Evolutionary conservation across 164 flowering plant species (phyloP), one percentile per base, ranked within the genome.

Genomic region (Annona squamosa): DNA sequence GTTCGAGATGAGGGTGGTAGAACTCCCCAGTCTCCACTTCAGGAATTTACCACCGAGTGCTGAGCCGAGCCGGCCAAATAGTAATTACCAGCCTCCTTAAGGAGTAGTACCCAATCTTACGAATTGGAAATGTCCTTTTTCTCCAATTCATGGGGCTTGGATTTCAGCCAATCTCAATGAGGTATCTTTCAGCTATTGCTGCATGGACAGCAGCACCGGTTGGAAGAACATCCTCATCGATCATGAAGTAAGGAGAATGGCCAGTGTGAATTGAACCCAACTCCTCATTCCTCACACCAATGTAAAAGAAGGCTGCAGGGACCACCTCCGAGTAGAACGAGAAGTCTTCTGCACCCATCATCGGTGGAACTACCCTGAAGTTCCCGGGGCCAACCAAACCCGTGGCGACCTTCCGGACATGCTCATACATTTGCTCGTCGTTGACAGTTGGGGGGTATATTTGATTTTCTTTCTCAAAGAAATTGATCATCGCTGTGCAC

Each of bases 321-420:
- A 92, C 77, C n/a, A 74, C 80, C 76, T 88, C 79, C 0, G 96
- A 77, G 79, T 87, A 95, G 81, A 95, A 95, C n/a, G 98, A 85
- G 84, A 95, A 95, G 80, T 95, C 99, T 82, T 95, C 99, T 0
- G 97, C 87, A 0, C 97, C 99, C 98, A 95, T 92, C 80, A 88
- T 77, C 5, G 90, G 91, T 9, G 77, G 80, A 2, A 86, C 89
- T 37, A 82, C 85, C 72, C 73, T 74, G 75, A 85, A 89, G 47
- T 86, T 86, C 16, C 73, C 57, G 2, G 82, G 72, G 7, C 98
- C 99, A 44, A 91, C 52, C 75, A 93, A 68, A 47, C 87, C 90
- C 2, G 64, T 57, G 2, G 88, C 89, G 45, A 87, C 92, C 52
- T 82, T 85, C 80, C 63, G 84, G 56, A 89, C 90, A 66, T 95